A percentile compares a stretch with the other conserved stretches of the same genome.
Evolutionary conservation across 192 early-diverging fungal genomes (phyloP).

Genomic region (Backusella circina): DNA sequence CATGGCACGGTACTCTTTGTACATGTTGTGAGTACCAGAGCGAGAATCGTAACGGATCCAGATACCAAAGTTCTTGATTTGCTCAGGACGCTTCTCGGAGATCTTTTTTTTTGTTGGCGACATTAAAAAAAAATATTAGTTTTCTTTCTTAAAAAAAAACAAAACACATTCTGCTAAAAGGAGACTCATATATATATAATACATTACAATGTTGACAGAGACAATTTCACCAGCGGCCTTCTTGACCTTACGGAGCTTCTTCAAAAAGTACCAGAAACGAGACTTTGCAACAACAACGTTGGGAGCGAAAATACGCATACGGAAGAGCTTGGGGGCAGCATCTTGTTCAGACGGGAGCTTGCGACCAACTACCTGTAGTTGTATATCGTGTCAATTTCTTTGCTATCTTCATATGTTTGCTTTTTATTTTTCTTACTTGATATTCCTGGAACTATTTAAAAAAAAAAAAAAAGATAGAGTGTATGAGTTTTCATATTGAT

Average conservation of each 20-base stretch:
- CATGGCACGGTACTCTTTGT: conserved; percentile 99
- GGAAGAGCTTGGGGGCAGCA: conserved; percentile 90
- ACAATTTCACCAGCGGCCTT: conserved; percentile 99
- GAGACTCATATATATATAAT: neutral
- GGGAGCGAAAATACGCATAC: conserved; percentile 98
- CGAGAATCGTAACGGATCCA: conserved; percentile 99
- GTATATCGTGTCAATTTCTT: neutral
- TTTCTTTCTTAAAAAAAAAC: no score
- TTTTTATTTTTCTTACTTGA: neutral
- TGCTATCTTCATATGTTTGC: neutral
- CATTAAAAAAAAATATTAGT: no score
- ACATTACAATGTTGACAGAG: conserved; percentile 70
- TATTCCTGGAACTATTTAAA: neutral
- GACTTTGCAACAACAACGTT: conserved; percentile 98
- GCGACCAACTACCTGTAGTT: conserved; percentile 84
- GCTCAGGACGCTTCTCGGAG: conserved; percentile 88
- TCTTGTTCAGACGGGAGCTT: conserved; percentile 91
- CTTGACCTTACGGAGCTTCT: conserved; percentile 99
- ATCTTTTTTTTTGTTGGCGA: no score
- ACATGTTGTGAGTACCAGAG: conserved; percentile 99
- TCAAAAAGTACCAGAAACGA: conserved; percentile 99
- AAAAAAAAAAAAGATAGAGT: neutral
- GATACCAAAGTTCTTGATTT: conserved; percentile 98
- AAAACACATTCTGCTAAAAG: no score
- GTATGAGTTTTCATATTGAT: neutral